Evolutionary conservation across 352 stramenopile species (phyloP).

Genomic region (Globisporangium abappressorium): DNA sequence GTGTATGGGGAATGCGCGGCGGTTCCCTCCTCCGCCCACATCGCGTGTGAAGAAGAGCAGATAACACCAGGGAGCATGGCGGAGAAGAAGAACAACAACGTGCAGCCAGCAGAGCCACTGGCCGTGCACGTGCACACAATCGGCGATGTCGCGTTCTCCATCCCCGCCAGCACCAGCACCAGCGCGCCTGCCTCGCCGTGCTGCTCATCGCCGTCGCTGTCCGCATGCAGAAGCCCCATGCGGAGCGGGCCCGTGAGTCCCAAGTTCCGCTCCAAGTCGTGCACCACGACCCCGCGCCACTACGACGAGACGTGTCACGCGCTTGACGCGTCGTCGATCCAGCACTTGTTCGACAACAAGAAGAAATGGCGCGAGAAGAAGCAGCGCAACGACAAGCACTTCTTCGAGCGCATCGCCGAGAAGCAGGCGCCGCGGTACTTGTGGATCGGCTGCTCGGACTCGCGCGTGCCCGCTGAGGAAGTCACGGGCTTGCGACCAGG

Average conservation of each 20-base stretch:
- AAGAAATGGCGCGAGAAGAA: slow-evolving; percentile 47
- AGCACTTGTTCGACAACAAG: slow-evolving; percentile 60
- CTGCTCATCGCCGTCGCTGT: not conserved
- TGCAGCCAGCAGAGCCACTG: not conserved
- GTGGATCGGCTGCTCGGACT: slow-evolving; percentile 66
- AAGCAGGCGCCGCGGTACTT: slow-evolving; percentile 45
- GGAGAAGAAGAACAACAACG: not conserved
- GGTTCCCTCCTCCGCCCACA: no score
- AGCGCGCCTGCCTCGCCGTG: not conserved
- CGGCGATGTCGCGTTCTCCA: not conserved
- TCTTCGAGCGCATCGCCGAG: slow-evolving; percentile 42
- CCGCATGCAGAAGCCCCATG: not conserved
- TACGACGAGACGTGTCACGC: slow-evolving; percentile 13
- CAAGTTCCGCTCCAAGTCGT: slow-evolving; percentile 8
- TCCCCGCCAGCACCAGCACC: not conserved
- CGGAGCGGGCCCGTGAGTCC: not conserved
- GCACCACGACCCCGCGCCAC: slow-evolving; percentile 10
- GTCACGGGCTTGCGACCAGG: slow-evolving; percentile 45
- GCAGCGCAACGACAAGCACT: slow-evolving; percentile 30
- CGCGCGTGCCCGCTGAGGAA: slow-evolving; percentile 49
- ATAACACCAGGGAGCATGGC: not conserved
- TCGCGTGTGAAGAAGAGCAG: not conserved
- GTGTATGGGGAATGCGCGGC: no score
- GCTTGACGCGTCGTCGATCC: slow-evolving; percentile 34
- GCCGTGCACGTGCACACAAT: not conserved